Percentiles rank a stretch among this genome's conserved stretches.
Conservation (phyloP, 768 basidiomycete species). For the Naganishia friedmannii region DNA sequence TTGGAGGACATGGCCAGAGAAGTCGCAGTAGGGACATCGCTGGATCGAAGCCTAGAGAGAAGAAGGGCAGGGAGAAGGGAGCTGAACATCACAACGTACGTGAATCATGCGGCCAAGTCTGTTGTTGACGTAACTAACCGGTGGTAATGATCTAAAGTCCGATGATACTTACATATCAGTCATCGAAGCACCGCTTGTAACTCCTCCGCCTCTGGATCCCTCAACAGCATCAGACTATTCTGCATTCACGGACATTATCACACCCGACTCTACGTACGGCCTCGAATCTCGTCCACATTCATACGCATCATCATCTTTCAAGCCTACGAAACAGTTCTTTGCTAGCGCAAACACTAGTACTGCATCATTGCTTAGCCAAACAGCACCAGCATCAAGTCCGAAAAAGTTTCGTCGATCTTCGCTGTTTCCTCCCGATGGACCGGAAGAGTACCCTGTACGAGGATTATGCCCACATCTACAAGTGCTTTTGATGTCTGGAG, state of each 20-base stretch:
- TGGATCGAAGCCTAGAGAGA: constrained; percentile 1
- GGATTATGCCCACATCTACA: constrained; percentile 15
- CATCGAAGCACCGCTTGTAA: constrained; percentile 2
- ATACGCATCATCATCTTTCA: constrained; percentile 15
- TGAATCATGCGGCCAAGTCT: not conserved
- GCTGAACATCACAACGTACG: not conserved
- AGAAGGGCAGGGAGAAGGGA: not conserved
- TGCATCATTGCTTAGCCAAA: constrained; percentile 16
- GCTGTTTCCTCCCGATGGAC: constrained; percentile 12
- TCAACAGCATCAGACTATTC: constrained; percentile 17
- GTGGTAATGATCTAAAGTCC: not conserved
- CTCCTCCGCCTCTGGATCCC: constrained; percentile 6
- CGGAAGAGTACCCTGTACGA: constrained; percentile 17
- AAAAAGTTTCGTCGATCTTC: constrained; percentile 16
- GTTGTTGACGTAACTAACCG: not conserved
- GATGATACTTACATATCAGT: constrained; percentile 10
- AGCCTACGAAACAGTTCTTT: constrained; percentile 20
- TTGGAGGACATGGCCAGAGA: constrained; percentile 1
- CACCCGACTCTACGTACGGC: constrained; percentile 8
- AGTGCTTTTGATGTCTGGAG: constrained; percentile 13
- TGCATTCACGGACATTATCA: constrained; percentile 19
- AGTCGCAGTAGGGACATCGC: constrained; percentile 4
- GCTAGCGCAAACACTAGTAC: constrained; percentile 22
- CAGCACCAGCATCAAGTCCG: constrained; percentile 8
- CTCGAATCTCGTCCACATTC: constrained; percentile 4